phyloP scores from a whole-genome alignment of 2,329 filamentous ascomycete species.

The Mycogone perniciosa region DNA sequence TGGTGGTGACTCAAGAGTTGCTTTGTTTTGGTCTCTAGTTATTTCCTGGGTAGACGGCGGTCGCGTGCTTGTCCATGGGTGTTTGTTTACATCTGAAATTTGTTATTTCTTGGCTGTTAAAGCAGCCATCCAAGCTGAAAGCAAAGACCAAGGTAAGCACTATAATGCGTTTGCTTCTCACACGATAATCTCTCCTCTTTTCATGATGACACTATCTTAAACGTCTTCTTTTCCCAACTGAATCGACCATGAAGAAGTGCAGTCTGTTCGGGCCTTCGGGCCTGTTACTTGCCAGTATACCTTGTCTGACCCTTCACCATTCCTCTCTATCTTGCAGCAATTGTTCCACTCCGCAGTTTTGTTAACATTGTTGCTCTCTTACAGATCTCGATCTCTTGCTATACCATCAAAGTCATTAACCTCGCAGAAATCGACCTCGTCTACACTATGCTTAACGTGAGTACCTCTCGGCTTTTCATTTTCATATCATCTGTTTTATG shows the following conservation, averaged over 20 bases:
- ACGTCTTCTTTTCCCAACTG: constrained; percentile 83
- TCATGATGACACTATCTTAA: constrained; percentile 65
- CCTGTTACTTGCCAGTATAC: constrained; percentile 92
- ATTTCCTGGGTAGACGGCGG: too few species aligned
- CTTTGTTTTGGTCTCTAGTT: neutral
- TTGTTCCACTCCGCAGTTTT: neutral
- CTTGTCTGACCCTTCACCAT: constrained; percentile 56
- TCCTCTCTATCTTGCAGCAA: constrained; percentile 4
- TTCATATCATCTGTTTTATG: constrained; percentile 36
- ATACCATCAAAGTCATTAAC: constrained; percentile 1
- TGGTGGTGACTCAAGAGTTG: neutral
- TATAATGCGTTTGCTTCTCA: constrained; percentile 16
- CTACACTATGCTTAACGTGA: constrained; percentile 3
- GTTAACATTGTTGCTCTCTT: constrained; percentile 5
- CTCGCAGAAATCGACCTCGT: neutral
- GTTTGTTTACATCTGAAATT: too few species aligned
- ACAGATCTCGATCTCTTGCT: constrained; percentile 1
- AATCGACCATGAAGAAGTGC: constrained; percentile 79
- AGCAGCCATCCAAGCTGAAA: neutral
- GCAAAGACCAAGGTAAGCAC: constrained; percentile 20
- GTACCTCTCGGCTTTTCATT: constrained; percentile 10
- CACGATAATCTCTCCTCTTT: constrained; percentile 22
- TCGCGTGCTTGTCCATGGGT: too few species aligned
- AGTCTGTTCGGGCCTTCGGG: constrained; percentile 59
- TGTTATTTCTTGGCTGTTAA: too few species aligned